Conservation (phyloP, 495 filamentous ascomycete genomes). For the Xylaria acuta region DNA sequence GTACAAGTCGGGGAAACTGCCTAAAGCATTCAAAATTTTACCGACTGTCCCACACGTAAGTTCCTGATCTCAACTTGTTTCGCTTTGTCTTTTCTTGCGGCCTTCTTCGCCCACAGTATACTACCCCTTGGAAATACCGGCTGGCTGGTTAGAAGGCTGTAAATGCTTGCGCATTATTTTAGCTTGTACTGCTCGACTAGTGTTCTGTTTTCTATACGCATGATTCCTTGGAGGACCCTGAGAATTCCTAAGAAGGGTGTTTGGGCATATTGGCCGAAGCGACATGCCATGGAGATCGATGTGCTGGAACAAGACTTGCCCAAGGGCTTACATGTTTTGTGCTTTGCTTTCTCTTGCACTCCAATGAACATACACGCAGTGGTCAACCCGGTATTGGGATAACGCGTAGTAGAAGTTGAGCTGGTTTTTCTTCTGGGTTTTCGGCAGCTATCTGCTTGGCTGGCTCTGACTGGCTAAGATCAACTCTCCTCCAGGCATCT, state of each 20-base stretch:
- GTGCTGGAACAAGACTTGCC: no score
- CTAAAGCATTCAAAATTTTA: conserved; percentile 97
- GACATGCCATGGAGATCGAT: no score
- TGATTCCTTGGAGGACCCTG: background rate
- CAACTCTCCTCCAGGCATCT: background rate
- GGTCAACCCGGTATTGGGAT: background rate
- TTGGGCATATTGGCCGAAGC: no score
- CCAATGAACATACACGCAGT: background rate
- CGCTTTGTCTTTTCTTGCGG: background rate
- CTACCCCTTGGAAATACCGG: no score
- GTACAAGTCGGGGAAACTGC: conserved; percentile 92
- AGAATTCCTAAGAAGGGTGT: no score
- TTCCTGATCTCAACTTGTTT: background rate
- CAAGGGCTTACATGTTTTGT: background rate
- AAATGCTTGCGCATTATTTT: no score
- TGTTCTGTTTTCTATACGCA: background rate
- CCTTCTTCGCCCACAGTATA: background rate
- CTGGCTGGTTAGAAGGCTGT: no score
- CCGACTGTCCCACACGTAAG: conserved; percentile 76
- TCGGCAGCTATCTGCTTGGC: background rate
- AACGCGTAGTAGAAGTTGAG: background rate
- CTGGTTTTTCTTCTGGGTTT: background rate
- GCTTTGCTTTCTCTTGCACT: background rate
- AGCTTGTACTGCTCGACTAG: no score
- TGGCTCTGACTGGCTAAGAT: background rate